A percentile compares a stretch with the other conserved stretches of the same genome.
phyloP scores from a whole-genome alignment of 768 basidiomycete species.

The Cyclocybe cylindracea region DNA sequence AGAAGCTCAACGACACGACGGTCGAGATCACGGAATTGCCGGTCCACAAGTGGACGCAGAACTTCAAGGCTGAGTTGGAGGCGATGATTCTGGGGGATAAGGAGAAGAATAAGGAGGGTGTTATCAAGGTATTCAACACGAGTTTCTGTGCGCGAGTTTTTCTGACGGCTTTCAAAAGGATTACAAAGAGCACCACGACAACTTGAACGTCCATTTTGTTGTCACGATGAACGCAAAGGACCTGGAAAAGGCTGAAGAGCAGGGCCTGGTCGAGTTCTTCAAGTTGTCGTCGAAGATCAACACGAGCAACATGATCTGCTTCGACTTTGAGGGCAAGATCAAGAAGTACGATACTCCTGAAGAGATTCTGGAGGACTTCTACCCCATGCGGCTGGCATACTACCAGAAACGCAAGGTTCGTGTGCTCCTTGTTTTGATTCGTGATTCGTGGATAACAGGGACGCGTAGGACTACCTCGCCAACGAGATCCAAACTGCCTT shows the following conservation, averaged over 20 bases:
- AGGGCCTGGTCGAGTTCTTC: conserved; percentile 91
- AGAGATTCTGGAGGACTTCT: conserved; percentile 92
- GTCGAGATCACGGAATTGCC: conserved; percentile 95
- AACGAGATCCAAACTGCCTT: conserved; percentile 78
- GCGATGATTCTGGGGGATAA: conserved; percentile 82
- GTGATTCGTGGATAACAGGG: conserved; percentile 8
- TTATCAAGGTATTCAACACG: conserved; percentile 64
- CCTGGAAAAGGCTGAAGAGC: conserved; percentile 84
- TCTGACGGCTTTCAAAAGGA: conserved; percentile 55
- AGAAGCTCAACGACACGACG: conserved; percentile 83
- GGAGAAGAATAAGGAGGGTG: conserved; percentile 55
- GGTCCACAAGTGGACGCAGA: conserved; percentile 92
- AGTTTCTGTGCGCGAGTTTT: not conserved
- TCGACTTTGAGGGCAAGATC: conserved; percentile 95
- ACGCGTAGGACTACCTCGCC: conserved; percentile 75
- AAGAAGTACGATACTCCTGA: conserved; percentile 90
- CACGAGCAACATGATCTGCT: conserved; percentile 98
- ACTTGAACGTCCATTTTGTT: conserved; percentile 86
- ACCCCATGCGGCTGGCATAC: conserved; percentile 80
- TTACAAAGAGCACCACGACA: conserved; percentile 96
- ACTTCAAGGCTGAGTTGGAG: conserved; percentile 91
- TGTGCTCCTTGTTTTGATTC: not conserved
- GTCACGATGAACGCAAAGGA: conserved; percentile 79
- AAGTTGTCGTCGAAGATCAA: conserved; percentile 82
- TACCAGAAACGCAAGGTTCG: conserved; percentile 95